phyloP scores from a whole-genome alignment of 495 filamentous ascomycete genomes.

The Aspergillus hancockii region DNA sequence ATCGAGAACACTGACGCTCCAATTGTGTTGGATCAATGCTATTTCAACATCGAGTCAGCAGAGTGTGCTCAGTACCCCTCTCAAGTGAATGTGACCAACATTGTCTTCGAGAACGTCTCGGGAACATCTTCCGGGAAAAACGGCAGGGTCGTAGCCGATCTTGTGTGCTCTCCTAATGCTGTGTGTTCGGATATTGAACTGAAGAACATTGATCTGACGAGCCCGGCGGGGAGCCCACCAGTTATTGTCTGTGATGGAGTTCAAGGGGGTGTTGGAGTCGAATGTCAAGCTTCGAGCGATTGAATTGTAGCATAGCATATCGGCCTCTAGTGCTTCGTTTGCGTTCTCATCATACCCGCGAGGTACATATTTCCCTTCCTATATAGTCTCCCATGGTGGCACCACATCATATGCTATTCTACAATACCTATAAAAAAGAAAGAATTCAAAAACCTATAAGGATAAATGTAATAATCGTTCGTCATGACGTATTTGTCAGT shows the following conservation, averaged over 20 bases:
- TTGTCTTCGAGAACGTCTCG: conserved; percentile 56
- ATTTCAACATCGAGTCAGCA: conserved; percentile 54
- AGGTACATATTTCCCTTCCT: background rate
- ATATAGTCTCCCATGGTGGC: background rate
- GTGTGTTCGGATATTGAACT: conserved; percentile 55
- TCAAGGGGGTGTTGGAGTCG: conserved; percentile 49
- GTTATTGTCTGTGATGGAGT: conserved; percentile 55
- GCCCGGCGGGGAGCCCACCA: conserved; percentile 45
- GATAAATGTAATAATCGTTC: background rate
- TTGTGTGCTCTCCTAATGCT: conserved; percentile 54
- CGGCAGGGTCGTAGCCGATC: conserved; percentile 48
- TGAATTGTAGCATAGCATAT: background rate
- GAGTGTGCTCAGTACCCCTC: conserved; percentile 53
- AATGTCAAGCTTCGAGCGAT: conserved; percentile 27
- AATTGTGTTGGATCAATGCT: conserved; percentile 58
- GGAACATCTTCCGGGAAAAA: conserved; percentile 53
- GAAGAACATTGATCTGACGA: conserved; percentile 50
- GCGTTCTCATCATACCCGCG: background rate
- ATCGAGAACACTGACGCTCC: conserved; percentile 56
- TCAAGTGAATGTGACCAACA: conserved; percentile 54
- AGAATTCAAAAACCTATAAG: background rate
- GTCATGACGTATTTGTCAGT: background rate
- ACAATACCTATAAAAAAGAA: background rate
- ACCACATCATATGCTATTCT: background rate
- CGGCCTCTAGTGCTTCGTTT: background rate